These are phyloP conservation scores for Solanum peruvianum DNA, from an alignment of 257 asterid species.

Conservation along the genomic window DNA sequence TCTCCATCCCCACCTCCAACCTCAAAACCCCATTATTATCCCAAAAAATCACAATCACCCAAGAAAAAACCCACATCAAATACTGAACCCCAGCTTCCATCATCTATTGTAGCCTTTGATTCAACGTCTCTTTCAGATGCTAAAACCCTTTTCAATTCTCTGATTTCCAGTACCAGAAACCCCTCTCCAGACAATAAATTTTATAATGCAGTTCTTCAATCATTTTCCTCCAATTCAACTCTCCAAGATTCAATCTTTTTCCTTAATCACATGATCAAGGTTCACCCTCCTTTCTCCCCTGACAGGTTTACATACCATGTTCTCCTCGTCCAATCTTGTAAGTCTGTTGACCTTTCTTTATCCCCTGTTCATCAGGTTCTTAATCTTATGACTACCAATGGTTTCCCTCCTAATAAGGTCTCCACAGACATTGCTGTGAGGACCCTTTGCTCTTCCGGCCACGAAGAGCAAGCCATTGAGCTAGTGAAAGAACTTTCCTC, in stretches of 20 bases:
- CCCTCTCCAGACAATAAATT: slow-evolving; percentile 44
- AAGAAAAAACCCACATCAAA: slow-evolving; percentile 1
- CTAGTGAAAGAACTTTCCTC: slow-evolving; percentile 55
- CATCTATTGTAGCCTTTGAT: slow-evolving; percentile 28
- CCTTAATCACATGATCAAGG: slow-evolving; percentile 70
- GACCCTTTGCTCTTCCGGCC: slow-evolving; percentile 61
- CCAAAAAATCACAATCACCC: slow-evolving; percentile 7
- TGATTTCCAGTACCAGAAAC: slow-evolving; percentile 35
- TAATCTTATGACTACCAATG: slow-evolving; percentile 53
- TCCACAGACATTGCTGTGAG: slow-evolving; percentile 64
- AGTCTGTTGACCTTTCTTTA: slow-evolving; percentile 36
- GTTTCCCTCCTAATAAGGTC: slow-evolving; percentile 58
- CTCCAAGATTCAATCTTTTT: slow-evolving; percentile 71
- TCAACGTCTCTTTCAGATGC: slow-evolving; percentile 66
- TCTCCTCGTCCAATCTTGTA: slow-evolving; percentile 60
- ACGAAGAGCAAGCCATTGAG: slow-evolving; percentile 70
- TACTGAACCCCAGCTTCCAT: slow-evolving; percentile 6
- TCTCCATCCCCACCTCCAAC: slow-evolving; percentile 1
- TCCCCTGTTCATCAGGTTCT: slow-evolving; percentile 48
- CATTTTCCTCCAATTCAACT: slow-evolving; percentile 49
- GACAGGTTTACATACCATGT: slow-evolving; percentile 56
- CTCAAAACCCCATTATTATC: slow-evolving; percentile 9
- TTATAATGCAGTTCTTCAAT: slow-evolving; percentile 52
- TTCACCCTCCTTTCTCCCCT: slow-evolving; percentile 68
- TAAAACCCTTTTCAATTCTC: slow-evolving; percentile 58